These are phyloP conservation scores for Jatropha multifida DNA, from an alignment of 441 rosid species.

Conservation along the genomic window DNA sequence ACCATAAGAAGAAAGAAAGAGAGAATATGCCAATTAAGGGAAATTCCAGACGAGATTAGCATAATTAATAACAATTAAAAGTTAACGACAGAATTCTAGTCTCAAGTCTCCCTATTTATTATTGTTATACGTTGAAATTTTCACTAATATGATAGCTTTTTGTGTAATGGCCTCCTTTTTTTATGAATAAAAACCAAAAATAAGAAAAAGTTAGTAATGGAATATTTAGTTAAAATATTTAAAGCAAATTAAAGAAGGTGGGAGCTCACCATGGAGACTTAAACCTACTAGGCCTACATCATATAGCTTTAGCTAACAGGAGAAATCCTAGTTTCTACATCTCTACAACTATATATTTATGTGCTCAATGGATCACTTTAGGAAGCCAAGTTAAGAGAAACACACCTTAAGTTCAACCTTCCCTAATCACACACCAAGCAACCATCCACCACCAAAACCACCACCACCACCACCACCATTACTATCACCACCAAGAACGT, in stretches of 20 bases:
- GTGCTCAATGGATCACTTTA: constrained; percentile 48
- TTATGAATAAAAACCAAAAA: neutral
- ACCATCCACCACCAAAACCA: neutral
- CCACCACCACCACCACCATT: constrained; percentile 14
- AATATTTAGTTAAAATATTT: constrained; percentile 29
- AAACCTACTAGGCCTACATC: constrained; percentile 37
- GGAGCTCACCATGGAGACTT: constrained; percentile 52
- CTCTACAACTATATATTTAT: constrained; percentile 50
- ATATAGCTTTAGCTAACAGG: constrained; percentile 30
- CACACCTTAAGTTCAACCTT: constrained; percentile 33
- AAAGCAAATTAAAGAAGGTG: constrained; percentile 34
- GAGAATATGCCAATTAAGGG: constrained; percentile 32
- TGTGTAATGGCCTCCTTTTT: too few relatives aligned
- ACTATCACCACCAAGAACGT: constrained; percentile 9
- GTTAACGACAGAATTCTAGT: too few relatives aligned
- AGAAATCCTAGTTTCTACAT: constrained; percentile 32
- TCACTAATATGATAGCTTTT: neutral
- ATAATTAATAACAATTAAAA: constrained; percentile 17
- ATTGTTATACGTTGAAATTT: too few relatives aligned
- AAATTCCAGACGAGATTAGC: constrained; percentile 37
- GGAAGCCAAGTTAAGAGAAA: constrained; percentile 45
- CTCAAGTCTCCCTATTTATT: too few relatives aligned
- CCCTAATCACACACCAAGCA: constrained; percentile 14
- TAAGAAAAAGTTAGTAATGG: constrained; percentile 32
- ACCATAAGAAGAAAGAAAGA: constrained; percentile 14